These are phyloP conservation scores for Discostella pseudostelligera DNA, from an alignment of 108 stramenopile genomes.

Conservation along the genomic window DNA sequence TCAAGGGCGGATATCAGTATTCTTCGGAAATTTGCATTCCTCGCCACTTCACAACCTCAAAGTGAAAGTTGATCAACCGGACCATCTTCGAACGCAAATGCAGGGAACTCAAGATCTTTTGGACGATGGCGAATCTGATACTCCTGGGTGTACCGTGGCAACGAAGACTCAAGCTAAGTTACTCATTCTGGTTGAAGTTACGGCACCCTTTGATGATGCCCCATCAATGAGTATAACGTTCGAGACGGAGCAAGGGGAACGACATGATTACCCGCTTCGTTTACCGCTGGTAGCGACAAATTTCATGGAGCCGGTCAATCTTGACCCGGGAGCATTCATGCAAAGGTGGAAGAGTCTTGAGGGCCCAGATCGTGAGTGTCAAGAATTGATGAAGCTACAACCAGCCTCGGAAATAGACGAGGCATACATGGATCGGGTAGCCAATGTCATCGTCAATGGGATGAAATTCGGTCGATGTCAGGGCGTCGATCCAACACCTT, in stretches of 20 bases:
- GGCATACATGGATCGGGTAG: constrained; percentile 82
- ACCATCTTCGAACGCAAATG: constrained; percentile 84
- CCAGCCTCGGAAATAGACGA: constrained; percentile 74
- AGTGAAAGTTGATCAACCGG: constrained; percentile 67
- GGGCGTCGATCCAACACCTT: constrained; percentile 86
- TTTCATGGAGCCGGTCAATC: constrained; percentile 89
- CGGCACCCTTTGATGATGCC: constrained; percentile 89
- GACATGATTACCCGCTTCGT: constrained; percentile 83
- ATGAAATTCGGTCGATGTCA: constrained; percentile 83
- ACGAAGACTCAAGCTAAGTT: constrained; percentile 84
- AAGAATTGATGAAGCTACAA: constrained; percentile 90
- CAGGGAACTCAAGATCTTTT: constrained; percentile 82
- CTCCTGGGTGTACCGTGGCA: constrained; percentile 75
- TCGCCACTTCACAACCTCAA: constrained; percentile 70
- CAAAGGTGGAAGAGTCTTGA: constrained; percentile 90
- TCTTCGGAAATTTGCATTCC: constrained; percentile 83
- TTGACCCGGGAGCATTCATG: constrained; percentile 85
- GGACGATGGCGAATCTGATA: constrained; percentile 68
- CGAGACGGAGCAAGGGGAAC: constrained; percentile 75
- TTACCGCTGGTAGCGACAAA: constrained; percentile 91
- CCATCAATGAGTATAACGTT: constrained; percentile 86
- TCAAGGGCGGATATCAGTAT: constrained; percentile 86
- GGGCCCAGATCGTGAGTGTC: constrained; percentile 87
- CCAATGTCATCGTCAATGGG: constrained; percentile 79
- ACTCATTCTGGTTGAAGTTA: constrained; percentile 78